Evolutionary conservation across 2,329 filamentous ascomycete species (phyloP).

Genomic region (Aspergillus amoenus): DNA sequence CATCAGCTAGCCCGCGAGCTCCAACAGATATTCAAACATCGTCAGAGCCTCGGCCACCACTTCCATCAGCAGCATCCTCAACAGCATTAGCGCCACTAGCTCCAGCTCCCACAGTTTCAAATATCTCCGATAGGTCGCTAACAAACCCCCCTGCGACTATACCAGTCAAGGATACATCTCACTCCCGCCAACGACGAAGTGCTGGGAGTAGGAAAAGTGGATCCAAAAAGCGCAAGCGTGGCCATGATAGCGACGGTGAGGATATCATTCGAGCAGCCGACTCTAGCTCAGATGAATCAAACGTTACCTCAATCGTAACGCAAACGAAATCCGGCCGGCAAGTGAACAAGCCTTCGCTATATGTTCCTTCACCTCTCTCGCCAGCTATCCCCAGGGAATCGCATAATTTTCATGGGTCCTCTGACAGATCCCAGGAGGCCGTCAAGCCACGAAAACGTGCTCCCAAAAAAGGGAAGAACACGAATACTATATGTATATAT

Average conservation of each 20-base stretch:
- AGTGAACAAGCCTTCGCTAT: conserved; percentile 64
- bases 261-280: conserved; percentile 35
- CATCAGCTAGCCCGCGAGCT: background rate
- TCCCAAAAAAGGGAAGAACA: conserved; percentile 44
- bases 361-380: conserved; percentile 50
- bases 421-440: conserved; percentile 14
- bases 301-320: conserved; percentile 58
- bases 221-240: conserved; percentile 24
- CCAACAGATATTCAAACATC: background rate
- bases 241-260: conserved; percentile 31
- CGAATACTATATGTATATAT: conserved; percentile 61
- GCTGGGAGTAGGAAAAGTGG: conserved; percentile 17
- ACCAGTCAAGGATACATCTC: conserved; percentile 12
- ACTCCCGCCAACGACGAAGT: conserved; percentile 19
- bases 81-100: background rate
- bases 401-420: conserved; percentile 9
- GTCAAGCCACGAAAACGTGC: conserved; percentile 59
- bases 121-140: background rate
- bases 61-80: background rate
- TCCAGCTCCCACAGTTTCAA: background rate
- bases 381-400: conserved; percentile 20
- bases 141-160: conserved; percentile 4
- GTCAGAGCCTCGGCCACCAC: background rate
- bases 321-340: conserved; percentile 75
- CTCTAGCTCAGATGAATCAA: conserved; percentile 40